Percentiles rank a stretch among this genome's conserved stretches.
phyloP scores from a whole-genome alignment of 805 yeast species.

The Starmerella potacharoeniae region DNA sequence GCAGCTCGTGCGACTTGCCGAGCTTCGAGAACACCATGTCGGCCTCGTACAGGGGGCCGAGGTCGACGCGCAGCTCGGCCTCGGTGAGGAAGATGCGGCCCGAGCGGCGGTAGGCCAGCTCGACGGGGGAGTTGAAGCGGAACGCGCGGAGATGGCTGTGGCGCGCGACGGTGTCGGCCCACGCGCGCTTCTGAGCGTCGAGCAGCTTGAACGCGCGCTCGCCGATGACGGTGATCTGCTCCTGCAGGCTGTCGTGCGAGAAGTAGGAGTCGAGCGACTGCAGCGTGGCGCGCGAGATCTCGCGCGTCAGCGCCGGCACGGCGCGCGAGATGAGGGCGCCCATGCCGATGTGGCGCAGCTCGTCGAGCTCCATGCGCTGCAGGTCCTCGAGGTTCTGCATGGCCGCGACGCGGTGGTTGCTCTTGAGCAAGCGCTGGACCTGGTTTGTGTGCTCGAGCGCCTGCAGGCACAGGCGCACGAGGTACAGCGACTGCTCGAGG shows the following conservation, averaged over 20 bases:
- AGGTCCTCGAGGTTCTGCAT: conserved; percentile 70
- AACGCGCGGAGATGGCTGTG: conserved; percentile 41
- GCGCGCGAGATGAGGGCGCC: conserved; percentile 62
- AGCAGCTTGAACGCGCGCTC: conserved; percentile 44
- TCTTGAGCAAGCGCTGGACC: conserved; percentile 67
- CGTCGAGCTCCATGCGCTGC: conserved; percentile 55
- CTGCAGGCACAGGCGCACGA: conserved; percentile 62
- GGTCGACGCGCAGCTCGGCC: conserved; percentile 39
- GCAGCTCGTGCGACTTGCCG: conserved; percentile 50
- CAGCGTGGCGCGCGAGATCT: conserved; percentile 62
- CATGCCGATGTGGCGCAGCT: conserved; percentile 57
- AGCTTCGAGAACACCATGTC: conserved; percentile 69
- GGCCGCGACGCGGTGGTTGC: conserved; percentile 72
- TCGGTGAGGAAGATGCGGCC: conserved; percentile 37
- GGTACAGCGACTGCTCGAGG: conserved; percentile 58
- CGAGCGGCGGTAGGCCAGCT: conserved; percentile 58
- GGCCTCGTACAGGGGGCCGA: conserved; percentile 72
- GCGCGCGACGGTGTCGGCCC: conserved; percentile 41
- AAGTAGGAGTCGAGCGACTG: conserved; percentile 53
- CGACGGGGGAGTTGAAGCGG: conserved; percentile 79
- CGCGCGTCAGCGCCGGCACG: conserved; percentile 60
- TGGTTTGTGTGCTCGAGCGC: conserved; percentile 78
- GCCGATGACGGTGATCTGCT: conserved; percentile 42
- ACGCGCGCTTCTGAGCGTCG: conserved; percentile 43
- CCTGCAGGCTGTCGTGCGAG: conserved; percentile 29